Base-by-base conservation (phyloP, 371 early-diverging fungal species). In the Cokeromyces recurvatus region DNA sequence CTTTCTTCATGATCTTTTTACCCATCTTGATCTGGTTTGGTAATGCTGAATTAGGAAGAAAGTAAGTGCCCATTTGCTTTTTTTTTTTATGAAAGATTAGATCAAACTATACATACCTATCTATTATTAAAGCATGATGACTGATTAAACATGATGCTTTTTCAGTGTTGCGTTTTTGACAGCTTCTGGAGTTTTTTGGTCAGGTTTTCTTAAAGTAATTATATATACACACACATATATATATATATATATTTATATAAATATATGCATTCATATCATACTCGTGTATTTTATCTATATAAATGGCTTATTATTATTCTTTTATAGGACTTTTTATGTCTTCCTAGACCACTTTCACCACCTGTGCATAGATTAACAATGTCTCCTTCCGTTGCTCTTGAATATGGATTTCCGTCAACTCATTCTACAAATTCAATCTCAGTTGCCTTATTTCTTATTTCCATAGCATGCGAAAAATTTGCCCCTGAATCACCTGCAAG, bases 351-450 rank as follows among this genome's bases (percentile, higher is more conserved):
- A 8, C 46, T 78, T 21, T 81, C 84, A 19, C 88, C 88, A 24
- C 87, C 87, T 10, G 79, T 87, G 29, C 74, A 77, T 42, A 78
- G 86, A 20, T 56, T 83, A 19, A 78, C 84, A 27, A 72, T 79
- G 64, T 79, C 82, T 10, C 67, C 66, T 32, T 74, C 79, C 10
- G 77, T 77, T 31, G 77, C 81, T 4, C 62, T 80, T 4, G 91
- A 91, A 58, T 91, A 86, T 59, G 91, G 91, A 21, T 86, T 88
- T 52, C 91, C 91, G 17, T 86, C 87, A 2, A 87, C 89, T 3
- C 91, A 91, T 41, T 77, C 88, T 0, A 75, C 84, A 38, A 86
- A 86, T 70, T 84, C 89, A 14, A 59, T 84, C 56, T 80, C 85
- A 16, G 77, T 87, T 10, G 81, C 87, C 1, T 60, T 84, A n/a